phyloP scores from a whole-genome alignment of 345 rosid species.

The Citrus unshiu region DNA sequence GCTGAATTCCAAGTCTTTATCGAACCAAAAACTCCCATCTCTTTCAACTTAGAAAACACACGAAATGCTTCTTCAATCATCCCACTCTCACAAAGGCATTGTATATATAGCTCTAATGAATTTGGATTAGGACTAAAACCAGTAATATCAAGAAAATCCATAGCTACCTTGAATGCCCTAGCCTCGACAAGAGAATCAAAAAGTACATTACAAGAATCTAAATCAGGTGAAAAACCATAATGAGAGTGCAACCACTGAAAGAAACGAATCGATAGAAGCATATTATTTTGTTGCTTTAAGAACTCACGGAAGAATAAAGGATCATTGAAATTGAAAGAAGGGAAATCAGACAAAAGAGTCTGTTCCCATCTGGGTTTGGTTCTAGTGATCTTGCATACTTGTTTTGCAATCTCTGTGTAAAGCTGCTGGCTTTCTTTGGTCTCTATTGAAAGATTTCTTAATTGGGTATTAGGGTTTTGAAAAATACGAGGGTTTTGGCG shows the following conservation, averaged over 20 bases:
- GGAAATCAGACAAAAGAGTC: constrained; percentile 47
- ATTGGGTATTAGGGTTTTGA: constrained; percentile 23
- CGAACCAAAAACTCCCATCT: constrained; percentile 21
- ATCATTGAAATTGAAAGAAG: constrained; percentile 49
- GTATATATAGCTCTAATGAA: constrained; percentile 43
- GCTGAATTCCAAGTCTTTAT: constrained; percentile 49
- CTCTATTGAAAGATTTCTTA: constrained; percentile 28
- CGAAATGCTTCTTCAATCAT: constrained; percentile 46
- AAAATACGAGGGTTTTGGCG: constrained; percentile 27
- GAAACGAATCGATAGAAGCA: constrained; percentile 45
- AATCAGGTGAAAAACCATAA: constrained; percentile 34
- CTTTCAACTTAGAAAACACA: constrained; percentile 31
- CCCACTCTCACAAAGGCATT: constrained; percentile 47
- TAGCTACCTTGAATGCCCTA: constrained; percentile 45
- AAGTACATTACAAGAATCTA: constrained; percentile 40
- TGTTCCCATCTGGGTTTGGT: constrained; percentile 50
- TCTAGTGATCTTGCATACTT: constrained; percentile 44
- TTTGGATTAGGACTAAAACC: constrained; percentile 35
- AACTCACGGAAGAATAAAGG: constrained; percentile 47
- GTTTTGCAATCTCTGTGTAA: constrained; percentile 36
- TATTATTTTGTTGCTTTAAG: constrained; percentile 47
- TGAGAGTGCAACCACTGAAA: constrained; percentile 45
- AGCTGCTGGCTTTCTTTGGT: constrained; percentile 14
- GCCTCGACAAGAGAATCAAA: constrained; percentile 62
- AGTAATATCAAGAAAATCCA: constrained; percentile 31